A percentile compares a stretch with the other conserved stretches of the same genome.
Conservation (phyloP, 106 monocot genomes). For the Amphibolis antarctica region DNA sequence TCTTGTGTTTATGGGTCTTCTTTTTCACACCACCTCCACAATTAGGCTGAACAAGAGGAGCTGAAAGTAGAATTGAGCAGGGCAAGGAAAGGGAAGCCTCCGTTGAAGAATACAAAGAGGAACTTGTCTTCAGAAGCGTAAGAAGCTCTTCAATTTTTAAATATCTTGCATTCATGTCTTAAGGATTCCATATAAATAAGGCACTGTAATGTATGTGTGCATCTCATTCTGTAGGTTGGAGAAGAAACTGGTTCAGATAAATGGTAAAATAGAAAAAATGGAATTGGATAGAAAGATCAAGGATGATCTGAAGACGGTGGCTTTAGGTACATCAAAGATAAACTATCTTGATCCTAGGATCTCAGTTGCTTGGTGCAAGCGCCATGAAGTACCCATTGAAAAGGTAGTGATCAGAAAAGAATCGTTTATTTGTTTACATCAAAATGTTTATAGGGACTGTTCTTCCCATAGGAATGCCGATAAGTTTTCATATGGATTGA, state of each 20-base stretch:
- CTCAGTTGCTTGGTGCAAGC: slow-evolving; percentile 88
- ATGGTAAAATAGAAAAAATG: slow-evolving; percentile 64
- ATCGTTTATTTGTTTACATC: too few species aligned
- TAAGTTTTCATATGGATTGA: too few species aligned
- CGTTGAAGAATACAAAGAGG: slow-evolving; percentile 51
- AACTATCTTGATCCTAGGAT: slow-evolving; percentile 94
- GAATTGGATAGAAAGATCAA: slow-evolving; percentile 57
- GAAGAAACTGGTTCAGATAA: slow-evolving; percentile 50
- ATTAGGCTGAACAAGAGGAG: slow-evolving; percentile 54
- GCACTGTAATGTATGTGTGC: not conserved
- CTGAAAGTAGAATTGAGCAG: slow-evolving; percentile 58
- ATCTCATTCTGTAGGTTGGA: slow-evolving; percentile 27
- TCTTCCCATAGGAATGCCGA: too few species aligned
- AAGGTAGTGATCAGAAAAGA: too few species aligned
- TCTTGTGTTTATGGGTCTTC: too few species aligned
- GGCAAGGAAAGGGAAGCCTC: slow-evolving; percentile 68
- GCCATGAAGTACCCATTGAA: slow-evolving; percentile 90
- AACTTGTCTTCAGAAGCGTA: slow-evolving; percentile 70
- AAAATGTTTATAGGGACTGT: too few species aligned
- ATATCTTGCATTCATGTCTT: too few species aligned
- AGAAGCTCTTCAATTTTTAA: too few species aligned
- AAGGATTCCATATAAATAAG: too few species aligned
- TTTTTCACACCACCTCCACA: too few species aligned
- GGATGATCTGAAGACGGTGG: slow-evolving; percentile 82
- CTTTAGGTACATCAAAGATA: slow-evolving; percentile 83